These are phyloP conservation scores for Erysiphe pulchra DNA, from an alignment of 2,329 filamentous ascomycete species.

Conservation along the genomic window DNA sequence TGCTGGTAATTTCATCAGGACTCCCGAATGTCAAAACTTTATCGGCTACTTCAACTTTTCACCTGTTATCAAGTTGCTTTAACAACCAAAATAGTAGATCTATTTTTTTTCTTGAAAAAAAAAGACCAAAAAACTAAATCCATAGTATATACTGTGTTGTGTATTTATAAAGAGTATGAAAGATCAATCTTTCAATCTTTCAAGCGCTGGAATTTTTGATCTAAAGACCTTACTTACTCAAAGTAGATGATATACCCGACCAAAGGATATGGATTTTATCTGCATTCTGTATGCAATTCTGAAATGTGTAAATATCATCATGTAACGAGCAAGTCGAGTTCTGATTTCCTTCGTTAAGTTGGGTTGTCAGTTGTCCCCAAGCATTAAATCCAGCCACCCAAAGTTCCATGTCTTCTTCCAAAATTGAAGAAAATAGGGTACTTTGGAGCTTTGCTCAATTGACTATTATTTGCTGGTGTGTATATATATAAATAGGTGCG, in stretches of 20 bases:
- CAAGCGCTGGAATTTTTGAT: background rate
- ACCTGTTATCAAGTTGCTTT: background rate
- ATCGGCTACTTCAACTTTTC: background rate
- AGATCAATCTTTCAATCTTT: no score
- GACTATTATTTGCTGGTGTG: no score
- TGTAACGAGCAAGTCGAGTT: background rate
- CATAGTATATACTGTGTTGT: background rate
- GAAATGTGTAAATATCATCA: conserved; percentile 22
- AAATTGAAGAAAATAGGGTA: no score
- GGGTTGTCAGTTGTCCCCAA: conserved; percentile 26
- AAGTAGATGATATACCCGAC: conserved; percentile 19
- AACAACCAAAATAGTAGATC: no score
- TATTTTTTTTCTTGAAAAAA: background rate
- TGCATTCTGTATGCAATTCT: conserved; percentile 16
- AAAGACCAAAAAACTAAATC: background rate
- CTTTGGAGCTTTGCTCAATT: no score
- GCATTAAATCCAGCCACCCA: conserved; percentile 32
- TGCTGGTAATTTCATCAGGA: conserved; percentile 6
- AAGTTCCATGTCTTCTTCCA: conserved; percentile 18
- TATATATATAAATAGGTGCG: no score
- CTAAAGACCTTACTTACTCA: conserved; percentile 17
- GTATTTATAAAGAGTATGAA: background rate
- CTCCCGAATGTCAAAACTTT: conserved; percentile 8
- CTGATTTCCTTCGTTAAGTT: background rate
- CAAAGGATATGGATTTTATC: conserved; percentile 14